These are phyloP conservation scores for Aspergillus sparsus DNA, from an alignment of 495 filamentous ascomycete genomes.

Conservation along the genomic window DNA sequence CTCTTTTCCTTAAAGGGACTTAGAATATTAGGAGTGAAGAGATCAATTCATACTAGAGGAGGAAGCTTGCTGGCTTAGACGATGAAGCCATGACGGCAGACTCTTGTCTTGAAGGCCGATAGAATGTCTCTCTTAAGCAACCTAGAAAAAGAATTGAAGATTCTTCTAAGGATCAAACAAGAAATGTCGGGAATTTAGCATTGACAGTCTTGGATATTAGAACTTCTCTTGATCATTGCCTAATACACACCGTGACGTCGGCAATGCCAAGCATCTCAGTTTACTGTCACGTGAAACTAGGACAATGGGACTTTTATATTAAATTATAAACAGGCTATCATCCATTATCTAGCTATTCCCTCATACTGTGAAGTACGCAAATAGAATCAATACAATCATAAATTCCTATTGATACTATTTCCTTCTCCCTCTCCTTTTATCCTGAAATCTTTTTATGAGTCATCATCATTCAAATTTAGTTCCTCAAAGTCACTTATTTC, in stretches of 20 bases:
- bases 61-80: slow-evolving; percentile 69
- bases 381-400: too few species aligned
- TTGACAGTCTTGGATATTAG: not conserved
- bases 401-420: too few species aligned
- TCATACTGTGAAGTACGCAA: too few species aligned
- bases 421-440: too few species aligned
- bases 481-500: slow-evolving; percentile 16
- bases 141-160: not conserved
- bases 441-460: too few species aligned
- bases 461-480: slow-evolving; percentile 8
- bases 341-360: not conserved
- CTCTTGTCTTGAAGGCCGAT: not conserved
- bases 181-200: not conserved
- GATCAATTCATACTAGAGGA: slow-evolving; percentile 69
- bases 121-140: not conserved
- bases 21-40: not conserved
- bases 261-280: slow-evolving; percentile 19
- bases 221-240: not conserved
- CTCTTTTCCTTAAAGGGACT: not conserved
- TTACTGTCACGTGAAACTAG: slow-evolving; percentile 26
- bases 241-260: slow-evolving; percentile 30
- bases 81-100: slow-evolving; percentile 69
- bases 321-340: not conserved
- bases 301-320: not conserved
- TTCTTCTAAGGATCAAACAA: slow-evolving; percentile 2